Base-by-base conservation (phyloP, 495 filamentous ascomycete genomes). In the Penicillium psychrofluorescens region DNA sequence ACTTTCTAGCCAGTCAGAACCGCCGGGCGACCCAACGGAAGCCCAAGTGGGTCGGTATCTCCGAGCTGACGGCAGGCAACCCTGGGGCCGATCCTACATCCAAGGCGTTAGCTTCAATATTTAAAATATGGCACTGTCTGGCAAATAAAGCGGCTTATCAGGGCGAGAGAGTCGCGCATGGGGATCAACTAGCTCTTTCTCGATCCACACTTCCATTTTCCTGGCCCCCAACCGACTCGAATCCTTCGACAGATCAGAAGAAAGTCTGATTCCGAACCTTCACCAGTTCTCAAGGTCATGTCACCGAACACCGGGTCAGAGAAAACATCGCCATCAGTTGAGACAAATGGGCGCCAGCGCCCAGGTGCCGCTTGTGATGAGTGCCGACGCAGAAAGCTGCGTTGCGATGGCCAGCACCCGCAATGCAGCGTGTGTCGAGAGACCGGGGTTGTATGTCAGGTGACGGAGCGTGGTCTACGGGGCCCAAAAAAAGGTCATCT, bases 401-500 rank as follows among this genome's bases (percentile, higher is more conserved):
- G 64, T 6, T 79, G 72, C 54, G 75, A 80, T 50, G 63, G 75
- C 29, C 63, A 72, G 28, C 67, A 67, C 8, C 74, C 75, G 2
- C 54, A 58, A 45, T 79, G 76, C 53, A 61, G 70, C 29, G 68
- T 70, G 1, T 80, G 74, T 45, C 63, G 56, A 13, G 70, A 76
- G 16, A 60, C 64, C n/a, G 71, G 68, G 8, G 58, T 73, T 29
- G 50, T 56, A 15, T 79, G 75, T 54, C 66, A 71, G 36, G 63
- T 75, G 29, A 68, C 68, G 29, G 46, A 58, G 0, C 71, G 71
- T 10, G 58, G 64, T 15, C 61, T 65, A 22, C 56, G 76, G 7
- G 75, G 76, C 0, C 77, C 76, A 0, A 73, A 77, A 43, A 77
- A 73, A 40, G 74, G 76, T 11, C 68, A 77, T 39, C 58, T 77